These are phyloP conservation scores for Serendipita sp. DNA, from an alignment of 768 basidiomycete species.

Conservation along the genomic window DNA sequence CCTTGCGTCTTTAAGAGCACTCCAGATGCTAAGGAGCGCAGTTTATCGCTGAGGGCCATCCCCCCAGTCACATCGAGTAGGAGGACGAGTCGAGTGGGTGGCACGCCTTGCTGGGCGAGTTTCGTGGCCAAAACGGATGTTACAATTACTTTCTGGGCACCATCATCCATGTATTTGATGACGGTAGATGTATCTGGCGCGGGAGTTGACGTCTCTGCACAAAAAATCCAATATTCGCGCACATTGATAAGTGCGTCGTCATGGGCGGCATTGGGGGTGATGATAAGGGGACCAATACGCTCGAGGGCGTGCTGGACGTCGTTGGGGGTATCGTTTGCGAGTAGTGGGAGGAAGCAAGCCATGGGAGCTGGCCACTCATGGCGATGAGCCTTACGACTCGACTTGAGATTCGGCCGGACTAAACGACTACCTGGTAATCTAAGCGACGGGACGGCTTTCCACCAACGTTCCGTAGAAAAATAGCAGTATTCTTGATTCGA, in stretches of 20 bases:
- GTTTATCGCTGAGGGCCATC: constrained; percentile 58
- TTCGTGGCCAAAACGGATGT: constrained; percentile 49
- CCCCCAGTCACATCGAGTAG: constrained; percentile 59
- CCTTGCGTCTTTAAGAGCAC: constrained; percentile 62
- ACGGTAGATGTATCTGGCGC: constrained; percentile 26
- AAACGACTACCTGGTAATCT: background rate
- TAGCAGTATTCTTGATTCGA: too few relatives aligned
- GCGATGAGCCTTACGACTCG: background rate
- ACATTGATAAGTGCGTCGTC: constrained; percentile 16
- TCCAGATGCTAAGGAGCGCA: constrained; percentile 58
- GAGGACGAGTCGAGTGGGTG: constrained; percentile 56
- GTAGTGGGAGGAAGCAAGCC: constrained; percentile 36
- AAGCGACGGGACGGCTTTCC: too few relatives aligned
- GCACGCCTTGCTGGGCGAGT: constrained; percentile 43
- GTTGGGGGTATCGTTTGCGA: constrained; percentile 32
- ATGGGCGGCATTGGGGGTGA: constrained; percentile 24
- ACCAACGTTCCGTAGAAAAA: too few relatives aligned
- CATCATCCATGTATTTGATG: constrained; percentile 54
- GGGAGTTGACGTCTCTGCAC: constrained; percentile 38
- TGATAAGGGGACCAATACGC: constrained; percentile 64
- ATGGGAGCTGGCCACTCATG: background rate
- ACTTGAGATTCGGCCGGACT: background rate
- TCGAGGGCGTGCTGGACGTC: constrained; percentile 41
- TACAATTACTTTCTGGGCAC: constrained; percentile 67
- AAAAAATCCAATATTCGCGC: constrained; percentile 26